Evolutionary conservation across 352 stramenopile genomes (phyloP).

Genomic region (Phytophthora constricta): DNA sequence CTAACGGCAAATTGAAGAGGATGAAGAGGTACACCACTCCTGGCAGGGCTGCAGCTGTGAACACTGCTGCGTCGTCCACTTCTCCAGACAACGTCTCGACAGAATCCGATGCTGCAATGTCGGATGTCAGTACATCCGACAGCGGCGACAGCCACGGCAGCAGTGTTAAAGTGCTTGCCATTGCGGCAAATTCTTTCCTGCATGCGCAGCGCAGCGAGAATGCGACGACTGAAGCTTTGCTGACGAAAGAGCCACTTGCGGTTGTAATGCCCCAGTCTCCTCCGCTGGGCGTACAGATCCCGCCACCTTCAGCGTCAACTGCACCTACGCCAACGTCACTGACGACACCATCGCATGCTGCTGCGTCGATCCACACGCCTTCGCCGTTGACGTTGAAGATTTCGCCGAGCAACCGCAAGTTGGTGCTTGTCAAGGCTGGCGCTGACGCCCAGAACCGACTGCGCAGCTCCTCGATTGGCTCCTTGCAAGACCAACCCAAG

Average conservation of each 20-base stretch:
- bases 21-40: slow-evolving; percentile 55
- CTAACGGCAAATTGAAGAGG: slow-evolving; percentile 62
- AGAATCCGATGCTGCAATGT: not conserved
- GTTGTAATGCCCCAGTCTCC: not conserved
- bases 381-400: slow-evolving; percentile 31
- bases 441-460: slow-evolving; percentile 31
- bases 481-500: slow-evolving; percentile 41
- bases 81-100: slow-evolving; percentile 5
- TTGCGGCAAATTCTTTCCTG: slow-evolving; percentile 25
- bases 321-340: slow-evolving; percentile 10
- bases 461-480: slow-evolving; percentile 47
- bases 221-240: not conserved
- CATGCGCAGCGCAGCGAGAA: not conserved
- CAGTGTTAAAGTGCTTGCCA: slow-evolving; percentile 11
- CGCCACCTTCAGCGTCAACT: slow-evolving; percentile 3
- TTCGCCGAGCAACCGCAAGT: slow-evolving; percentile 61
- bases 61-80: slow-evolving; percentile 5
- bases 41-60: slow-evolving; percentile 12
- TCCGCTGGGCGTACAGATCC: slow-evolving; percentile 34
- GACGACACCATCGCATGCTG: slow-evolving; percentile 44
- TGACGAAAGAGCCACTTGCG: not conserved
- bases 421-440: slow-evolving; percentile 37
- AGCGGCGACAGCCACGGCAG: too few relatives aligned
- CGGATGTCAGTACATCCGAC: not conserved
- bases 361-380: slow-evolving; percentile 9